phyloP scores from a whole-genome alignment of 2,329 filamentous ascomycete genomes.

The Xylariaceae sp. region DNA sequence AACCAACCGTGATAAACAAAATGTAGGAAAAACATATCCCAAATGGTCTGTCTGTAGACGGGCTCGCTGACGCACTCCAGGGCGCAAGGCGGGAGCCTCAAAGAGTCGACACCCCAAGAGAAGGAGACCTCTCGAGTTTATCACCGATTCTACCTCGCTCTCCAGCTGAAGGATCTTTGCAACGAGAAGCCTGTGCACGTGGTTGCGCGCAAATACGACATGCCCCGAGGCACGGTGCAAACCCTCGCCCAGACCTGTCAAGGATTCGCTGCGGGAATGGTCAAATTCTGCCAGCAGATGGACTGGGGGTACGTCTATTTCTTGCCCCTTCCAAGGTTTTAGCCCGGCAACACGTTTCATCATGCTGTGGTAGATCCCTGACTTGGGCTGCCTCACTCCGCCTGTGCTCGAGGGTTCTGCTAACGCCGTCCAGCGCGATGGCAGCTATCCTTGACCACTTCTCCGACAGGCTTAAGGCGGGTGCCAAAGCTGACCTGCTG shows the following conservation, averaged over 20 bases:
- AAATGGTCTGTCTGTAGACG: too few relatives aligned
- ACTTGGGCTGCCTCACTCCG: too few relatives aligned
- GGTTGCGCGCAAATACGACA: slow-evolving; percentile 63
- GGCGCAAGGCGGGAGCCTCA: slow-evolving; percentile 58
- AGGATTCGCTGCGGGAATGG: slow-evolving; percentile 70
- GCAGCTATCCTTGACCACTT: slow-evolving; percentile 68
- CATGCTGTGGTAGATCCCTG: too few relatives aligned
- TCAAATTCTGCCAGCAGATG: slow-evolving; percentile 74
- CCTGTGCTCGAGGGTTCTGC: too few relatives aligned
- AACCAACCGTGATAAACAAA: slow-evolving; percentile 57
- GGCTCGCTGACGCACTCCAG: slow-evolving; percentile 30
- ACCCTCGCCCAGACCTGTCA: slow-evolving; percentile 67
- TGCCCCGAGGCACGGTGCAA: slow-evolving; percentile 63
- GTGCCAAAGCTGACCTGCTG: slow-evolving; percentile 62
- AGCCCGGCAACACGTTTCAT: too few relatives aligned
- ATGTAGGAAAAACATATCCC: too few relatives aligned
- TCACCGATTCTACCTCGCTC: slow-evolving; percentile 64
- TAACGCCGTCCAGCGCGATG: slow-evolving; percentile 45
- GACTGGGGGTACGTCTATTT: slow-evolving; percentile 50
- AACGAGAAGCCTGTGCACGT: slow-evolving; percentile 66
- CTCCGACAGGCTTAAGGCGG: slow-evolving; percentile 64
- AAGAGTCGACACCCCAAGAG: slow-evolving; percentile 54
- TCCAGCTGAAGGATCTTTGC: slow-evolving; percentile 71
- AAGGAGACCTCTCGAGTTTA: slow-evolving; percentile 57
- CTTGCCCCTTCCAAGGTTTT: background rate